Evolutionary conservation across 768 basidiomycete genomes (phyloP).

Genomic region (Hirschioporus abietinus): DNA sequence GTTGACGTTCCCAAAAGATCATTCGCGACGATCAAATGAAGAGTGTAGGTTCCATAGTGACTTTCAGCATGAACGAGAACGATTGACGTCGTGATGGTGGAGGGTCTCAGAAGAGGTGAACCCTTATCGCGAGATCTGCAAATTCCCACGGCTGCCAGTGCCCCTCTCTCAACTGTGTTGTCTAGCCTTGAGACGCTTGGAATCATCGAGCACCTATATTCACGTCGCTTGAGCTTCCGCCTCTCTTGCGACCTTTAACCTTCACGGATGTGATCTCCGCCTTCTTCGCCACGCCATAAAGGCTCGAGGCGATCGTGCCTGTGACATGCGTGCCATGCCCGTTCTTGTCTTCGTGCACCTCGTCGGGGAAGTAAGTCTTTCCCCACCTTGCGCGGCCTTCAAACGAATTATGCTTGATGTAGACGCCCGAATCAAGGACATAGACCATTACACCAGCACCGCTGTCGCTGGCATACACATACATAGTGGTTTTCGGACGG

Average conservation of each 20-base stretch:
- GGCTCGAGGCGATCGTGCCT: slow-evolving; percentile 89
- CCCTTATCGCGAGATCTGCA: too few species aligned
- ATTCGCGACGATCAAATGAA: too few species aligned
- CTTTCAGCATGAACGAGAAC: too few species aligned
- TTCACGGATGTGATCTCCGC: slow-evolving; percentile 89
- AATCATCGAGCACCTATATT: slow-evolving; percentile 73
- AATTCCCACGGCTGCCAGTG: too few species aligned
- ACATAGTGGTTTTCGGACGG: slow-evolving; percentile 75
- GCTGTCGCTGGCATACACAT: slow-evolving; percentile 49
- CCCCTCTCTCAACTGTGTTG: too few species aligned
- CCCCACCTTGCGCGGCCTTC: slow-evolving; percentile 91
- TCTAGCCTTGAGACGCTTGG: slow-evolving; percentile 42
- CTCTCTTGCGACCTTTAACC: slow-evolving; percentile 36
- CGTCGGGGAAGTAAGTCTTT: slow-evolving; percentile 82
- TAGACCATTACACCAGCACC: slow-evolving; percentile 94
- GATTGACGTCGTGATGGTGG: too few species aligned
- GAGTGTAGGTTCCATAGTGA: too few species aligned
- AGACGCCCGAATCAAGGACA: slow-evolving; percentile 86
- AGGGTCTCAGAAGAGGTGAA: too few species aligned
- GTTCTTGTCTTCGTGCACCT: slow-evolving; percentile 85
- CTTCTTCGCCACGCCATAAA: slow-evolving; percentile 94
- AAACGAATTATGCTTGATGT: slow-evolving; percentile 79
- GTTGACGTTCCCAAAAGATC: too few species aligned
- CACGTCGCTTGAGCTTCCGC: slow-evolving; percentile 70
- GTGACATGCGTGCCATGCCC: slow-evolving; percentile 96